Percentiles rank a stretch among this genome's conserved stretches.
phyloP scores from a whole-genome alignment of 371 early-diverging fungal genomes.

The Mortierella sp. region DNA sequence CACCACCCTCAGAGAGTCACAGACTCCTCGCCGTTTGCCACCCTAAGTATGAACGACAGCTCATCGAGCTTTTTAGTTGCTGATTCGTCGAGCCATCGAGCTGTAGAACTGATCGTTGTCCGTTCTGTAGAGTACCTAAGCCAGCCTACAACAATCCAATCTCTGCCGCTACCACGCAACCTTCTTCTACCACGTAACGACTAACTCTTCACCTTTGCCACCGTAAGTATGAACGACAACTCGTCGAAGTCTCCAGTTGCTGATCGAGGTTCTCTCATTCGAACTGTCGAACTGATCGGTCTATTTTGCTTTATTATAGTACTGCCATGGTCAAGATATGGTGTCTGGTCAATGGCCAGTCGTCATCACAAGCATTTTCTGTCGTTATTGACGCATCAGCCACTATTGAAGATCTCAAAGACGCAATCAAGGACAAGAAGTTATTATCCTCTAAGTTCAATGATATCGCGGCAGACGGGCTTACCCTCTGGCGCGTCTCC shows the following conservation, averaged over 20 bases:
- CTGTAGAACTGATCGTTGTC: not conserved
- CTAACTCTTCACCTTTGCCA: too few relatives aligned
- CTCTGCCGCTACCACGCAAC: not conserved
- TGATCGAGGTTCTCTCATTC: too few relatives aligned
- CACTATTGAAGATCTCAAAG: not conserved
- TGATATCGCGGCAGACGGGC: slow-evolving; percentile 9
- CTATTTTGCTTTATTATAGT: not conserved
- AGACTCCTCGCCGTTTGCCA: too few relatives aligned
- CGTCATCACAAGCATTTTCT: not conserved
- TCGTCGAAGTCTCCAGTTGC: too few relatives aligned
- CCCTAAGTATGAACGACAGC: not conserved
- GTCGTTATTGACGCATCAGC: not conserved
- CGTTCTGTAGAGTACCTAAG: not conserved
- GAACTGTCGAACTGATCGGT: not conserved
- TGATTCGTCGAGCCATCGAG: not conserved
- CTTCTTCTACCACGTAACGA: too few relatives aligned
- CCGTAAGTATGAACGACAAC: too few relatives aligned
- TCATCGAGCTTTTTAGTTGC: not conserved
- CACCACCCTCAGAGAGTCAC: too few relatives aligned
- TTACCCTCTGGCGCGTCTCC: slow-evolving; percentile 31
- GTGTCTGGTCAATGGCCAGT: not conserved
- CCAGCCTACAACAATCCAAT: not conserved
- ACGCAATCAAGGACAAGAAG: not conserved
- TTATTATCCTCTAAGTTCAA: too few relatives aligned
- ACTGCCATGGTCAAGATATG: not conserved